These are phyloP conservation scores for Colletotrichum truncatum DNA, from an alignment of 2,329 filamentous ascomycete species.

Conservation along the genomic window DNA sequence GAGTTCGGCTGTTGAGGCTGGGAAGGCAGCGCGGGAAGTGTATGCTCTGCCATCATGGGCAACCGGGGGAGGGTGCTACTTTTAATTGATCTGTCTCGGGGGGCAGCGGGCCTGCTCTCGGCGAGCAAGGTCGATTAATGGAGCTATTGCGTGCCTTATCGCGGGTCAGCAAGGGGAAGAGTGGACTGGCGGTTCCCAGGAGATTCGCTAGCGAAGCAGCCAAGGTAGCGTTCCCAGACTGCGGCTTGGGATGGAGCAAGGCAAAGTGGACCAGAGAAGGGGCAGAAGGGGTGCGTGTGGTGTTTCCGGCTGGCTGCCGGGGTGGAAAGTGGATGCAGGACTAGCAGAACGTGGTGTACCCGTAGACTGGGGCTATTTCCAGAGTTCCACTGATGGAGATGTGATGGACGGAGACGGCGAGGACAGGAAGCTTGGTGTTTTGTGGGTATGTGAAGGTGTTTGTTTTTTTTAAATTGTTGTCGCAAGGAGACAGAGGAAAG, in stretches of 20 bases:
- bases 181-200: conserved; percentile 26
- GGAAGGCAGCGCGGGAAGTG: conserved; percentile 34
- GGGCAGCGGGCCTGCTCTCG: conserved; percentile 24
- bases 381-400: conserved; percentile 20
- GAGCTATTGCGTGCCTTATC: conserved; percentile 32
- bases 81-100: conserved; percentile 43
- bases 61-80: conserved; percentile 38
- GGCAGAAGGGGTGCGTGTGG: conserved; percentile 22
- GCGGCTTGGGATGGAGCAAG: conserved; percentile 20
- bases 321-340: conserved; percentile 24
- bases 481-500: conserved; percentile 34
- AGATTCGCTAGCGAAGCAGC: conserved; percentile 26
- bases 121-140: conserved; percentile 26
- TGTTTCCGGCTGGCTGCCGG: conserved; percentile 20
- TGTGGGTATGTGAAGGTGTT: not conserved
- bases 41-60: conserved; percentile 44
- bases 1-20: conserved; percentile 33
- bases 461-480: conserved; percentile 14
- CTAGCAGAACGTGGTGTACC: conserved; percentile 16
- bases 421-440: conserved; percentile 1
- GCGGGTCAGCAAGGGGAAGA: conserved; percentile 31
- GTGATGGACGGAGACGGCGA: not conserved
- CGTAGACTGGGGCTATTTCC: conserved; percentile 19
- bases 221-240: conserved; percentile 28
- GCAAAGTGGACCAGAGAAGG: conserved; percentile 22